These are phyloP conservation scores for Bothriochloa decipiens DNA, from an alignment of 176 grass and related monocot genomes.

Conservation along the genomic window DNA sequence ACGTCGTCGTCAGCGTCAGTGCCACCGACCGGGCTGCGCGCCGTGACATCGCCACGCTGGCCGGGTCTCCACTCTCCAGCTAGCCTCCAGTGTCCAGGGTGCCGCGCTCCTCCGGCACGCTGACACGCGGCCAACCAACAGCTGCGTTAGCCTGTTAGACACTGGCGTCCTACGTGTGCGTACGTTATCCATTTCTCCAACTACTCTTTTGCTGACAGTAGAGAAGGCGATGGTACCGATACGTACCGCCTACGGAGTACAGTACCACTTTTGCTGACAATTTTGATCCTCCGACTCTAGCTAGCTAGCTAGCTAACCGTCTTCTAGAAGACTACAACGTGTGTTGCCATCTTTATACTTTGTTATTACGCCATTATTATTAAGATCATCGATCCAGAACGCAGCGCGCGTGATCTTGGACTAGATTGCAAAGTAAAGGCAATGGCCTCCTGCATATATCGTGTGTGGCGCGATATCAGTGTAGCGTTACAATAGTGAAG, in stretches of 20 bases:
- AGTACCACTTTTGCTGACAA: not conserved
- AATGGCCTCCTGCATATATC: too few relatives aligned
- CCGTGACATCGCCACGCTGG: not conserved
- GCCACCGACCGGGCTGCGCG: not conserved
- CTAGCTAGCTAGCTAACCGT: too few relatives aligned
- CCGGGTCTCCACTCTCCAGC: too few relatives aligned
- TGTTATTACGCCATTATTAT: not conserved
- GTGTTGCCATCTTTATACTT: not conserved
- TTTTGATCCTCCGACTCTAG: not conserved
- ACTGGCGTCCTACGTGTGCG: not conserved
- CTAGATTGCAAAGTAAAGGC: not conserved
- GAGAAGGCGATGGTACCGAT: too few relatives aligned
- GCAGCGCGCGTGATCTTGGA: constrained; percentile 1
- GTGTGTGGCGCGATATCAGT: too few relatives aligned
- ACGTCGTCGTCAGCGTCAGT: not conserved
- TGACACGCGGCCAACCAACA: not conserved
- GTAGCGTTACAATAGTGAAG: too few relatives aligned
- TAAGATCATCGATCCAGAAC: not conserved
- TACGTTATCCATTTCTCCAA: constrained; percentile 15
- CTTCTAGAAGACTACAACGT: not conserved
- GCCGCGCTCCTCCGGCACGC: constrained; percentile 29
- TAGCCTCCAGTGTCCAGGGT: not conserved
- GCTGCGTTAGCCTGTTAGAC: not conserved
- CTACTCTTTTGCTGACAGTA: too few relatives aligned
- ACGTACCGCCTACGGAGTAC: not conserved